These are phyloP conservation scores for Trichophyton verrucosum DNA, from an alignment of 2,329 filamentous ascomycete genomes.

Conservation along the genomic window DNA sequence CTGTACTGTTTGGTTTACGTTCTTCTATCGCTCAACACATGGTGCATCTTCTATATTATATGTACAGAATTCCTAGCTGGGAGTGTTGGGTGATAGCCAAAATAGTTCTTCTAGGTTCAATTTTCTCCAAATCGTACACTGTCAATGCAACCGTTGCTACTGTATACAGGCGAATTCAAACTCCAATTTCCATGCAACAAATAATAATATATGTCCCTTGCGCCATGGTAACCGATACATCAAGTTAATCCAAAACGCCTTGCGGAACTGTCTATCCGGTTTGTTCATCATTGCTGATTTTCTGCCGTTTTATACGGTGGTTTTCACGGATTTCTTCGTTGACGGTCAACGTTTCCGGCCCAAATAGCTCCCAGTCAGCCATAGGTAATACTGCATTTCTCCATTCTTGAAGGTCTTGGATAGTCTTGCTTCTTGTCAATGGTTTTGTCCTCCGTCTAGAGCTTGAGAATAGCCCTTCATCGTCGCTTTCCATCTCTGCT, in stretches of 20 bases:
- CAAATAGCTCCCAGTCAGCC: conserved; percentile 40
- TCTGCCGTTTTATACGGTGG: conserved; percentile 18
- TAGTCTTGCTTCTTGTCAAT: conserved; percentile 22
- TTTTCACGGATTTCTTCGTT: conserved; percentile 22
- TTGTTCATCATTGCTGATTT: neutral
- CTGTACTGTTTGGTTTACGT: neutral
- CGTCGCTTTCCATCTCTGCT: conserved; percentile 14
- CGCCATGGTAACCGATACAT: too few species aligned
- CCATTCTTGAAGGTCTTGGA: conserved; percentile 36
- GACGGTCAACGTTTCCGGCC: conserved; percentile 19
- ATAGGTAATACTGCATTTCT: conserved; percentile 34
- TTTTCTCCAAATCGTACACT: neutral
- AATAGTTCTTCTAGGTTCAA: conserved; percentile 12
- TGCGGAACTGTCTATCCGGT: neutral
- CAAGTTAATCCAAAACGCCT: too few species aligned
- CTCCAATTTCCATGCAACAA: neutral
- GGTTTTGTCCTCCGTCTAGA: conserved; percentile 11
- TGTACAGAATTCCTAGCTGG: neutral
- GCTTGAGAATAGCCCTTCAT: conserved; percentile 13
- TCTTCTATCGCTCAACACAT: neutral
- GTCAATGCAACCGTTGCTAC: too few species aligned
- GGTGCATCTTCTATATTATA: neutral
- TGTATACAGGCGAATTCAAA: neutral
- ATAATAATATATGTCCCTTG: too few species aligned
- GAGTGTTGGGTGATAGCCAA: conserved; percentile 8